Conservation (phyloP, 2,329 filamentous ascomycete species). For the Drechslerella coelobrocha region DNA sequence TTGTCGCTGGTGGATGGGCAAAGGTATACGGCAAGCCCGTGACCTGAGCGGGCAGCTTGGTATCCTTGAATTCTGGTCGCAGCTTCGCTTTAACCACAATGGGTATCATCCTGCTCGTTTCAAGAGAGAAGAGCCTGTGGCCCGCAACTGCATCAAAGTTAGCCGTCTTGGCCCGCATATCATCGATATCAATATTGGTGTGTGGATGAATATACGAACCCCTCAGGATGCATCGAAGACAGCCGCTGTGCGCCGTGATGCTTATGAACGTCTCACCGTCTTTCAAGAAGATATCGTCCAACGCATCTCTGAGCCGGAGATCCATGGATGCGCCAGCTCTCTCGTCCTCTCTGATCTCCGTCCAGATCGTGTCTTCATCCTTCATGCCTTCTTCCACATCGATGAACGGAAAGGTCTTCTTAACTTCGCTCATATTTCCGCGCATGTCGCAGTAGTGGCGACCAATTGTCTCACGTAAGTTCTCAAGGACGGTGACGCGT, state of each 20-base stretch:
- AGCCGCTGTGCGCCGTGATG: constrained; percentile 68
- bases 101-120: constrained; percentile 73
- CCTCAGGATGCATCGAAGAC: constrained; percentile 50
- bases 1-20: background rate
- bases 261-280: constrained; percentile 66
- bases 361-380: constrained; percentile 67
- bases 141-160: constrained; percentile 60
- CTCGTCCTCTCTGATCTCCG: constrained; percentile 60
- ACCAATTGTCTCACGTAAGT: constrained; percentile 69
- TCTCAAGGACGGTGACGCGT: constrained; percentile 36
- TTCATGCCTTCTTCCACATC: constrained; percentile 68
- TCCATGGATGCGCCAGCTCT: constrained; percentile 62
- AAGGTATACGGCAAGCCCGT: constrained; percentile 26
- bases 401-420: constrained; percentile 63
- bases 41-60: constrained; percentile 15
- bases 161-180: background rate
- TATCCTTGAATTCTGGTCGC: constrained; percentile 33
- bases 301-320: constrained; percentile 61
- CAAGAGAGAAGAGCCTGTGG: constrained; percentile 67
- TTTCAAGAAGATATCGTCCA: constrained; percentile 66
- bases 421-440: constrained; percentile 62
- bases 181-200: background rate
- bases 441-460: constrained; percentile 72
- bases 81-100: constrained; percentile 66
- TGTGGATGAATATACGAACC: constrained; percentile 8